phyloP scores from a whole-genome alignment of 2,329 filamentous ascomycete species.

The Penicillium sp. region DNA sequence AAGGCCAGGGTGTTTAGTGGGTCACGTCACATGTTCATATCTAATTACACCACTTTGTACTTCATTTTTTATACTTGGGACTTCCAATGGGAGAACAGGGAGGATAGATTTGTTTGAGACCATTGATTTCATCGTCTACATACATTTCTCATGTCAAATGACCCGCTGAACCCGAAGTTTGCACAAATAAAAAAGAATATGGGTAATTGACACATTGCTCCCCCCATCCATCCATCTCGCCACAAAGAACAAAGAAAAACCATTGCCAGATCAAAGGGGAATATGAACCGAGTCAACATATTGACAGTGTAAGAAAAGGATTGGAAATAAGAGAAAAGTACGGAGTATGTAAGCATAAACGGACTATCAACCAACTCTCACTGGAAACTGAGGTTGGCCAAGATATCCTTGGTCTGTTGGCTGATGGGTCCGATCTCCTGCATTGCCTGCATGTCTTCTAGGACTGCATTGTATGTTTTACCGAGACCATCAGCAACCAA shows the following conservation, averaged over 20 bases:
- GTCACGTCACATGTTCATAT: constrained; percentile 26
- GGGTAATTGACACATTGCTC: constrained; percentile 12
- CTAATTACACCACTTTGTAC: neutral
- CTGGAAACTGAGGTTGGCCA: constrained; percentile 23
- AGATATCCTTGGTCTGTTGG: constrained; percentile 35
- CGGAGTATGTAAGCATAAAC: neutral
- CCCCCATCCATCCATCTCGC: constrained; percentile 5
- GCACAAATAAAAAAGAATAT: constrained; percentile 1
- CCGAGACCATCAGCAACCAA: constrained; percentile 64
- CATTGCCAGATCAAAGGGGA: constrained; percentile 8
- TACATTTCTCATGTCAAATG: constrained; percentile 7
- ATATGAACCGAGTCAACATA: constrained; percentile 12
- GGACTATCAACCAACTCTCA: constrained; percentile 3
- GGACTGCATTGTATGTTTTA: constrained; percentile 69
- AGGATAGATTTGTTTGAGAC: neutral
- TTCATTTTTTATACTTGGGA: neutral
- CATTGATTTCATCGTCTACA: constrained; percentile 6
- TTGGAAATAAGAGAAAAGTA: constrained; percentile 8
- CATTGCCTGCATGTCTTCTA: constrained; percentile 59
- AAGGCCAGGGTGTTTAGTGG: constrained; percentile 32
- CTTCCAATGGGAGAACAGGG: neutral
- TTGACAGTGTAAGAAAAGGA: constrained; percentile 17
- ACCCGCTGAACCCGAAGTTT: constrained; percentile 1
- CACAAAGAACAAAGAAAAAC: neutral
- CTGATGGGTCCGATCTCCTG: constrained; percentile 40